A percentile compares a stretch with the other conserved stretches of the same genome.
phyloP scores from a whole-genome alignment of 140 eudicot species.

The Bidens hawaiensis region DNA sequence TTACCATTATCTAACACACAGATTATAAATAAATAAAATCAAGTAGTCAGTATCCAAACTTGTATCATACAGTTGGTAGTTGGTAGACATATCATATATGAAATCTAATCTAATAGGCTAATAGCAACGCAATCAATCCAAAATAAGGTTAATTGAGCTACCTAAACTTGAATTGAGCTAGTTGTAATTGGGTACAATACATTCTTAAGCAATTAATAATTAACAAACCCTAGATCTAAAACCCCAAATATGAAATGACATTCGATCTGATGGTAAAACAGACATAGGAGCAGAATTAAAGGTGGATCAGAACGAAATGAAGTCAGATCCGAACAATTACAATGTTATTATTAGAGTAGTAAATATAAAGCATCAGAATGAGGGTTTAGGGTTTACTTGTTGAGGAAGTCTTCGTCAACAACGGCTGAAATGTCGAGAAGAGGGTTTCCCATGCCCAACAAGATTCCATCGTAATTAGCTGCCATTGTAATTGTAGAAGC shows the following conservation, averaged over 20 bases:
- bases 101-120: too few species aligned
- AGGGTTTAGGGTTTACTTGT: conserved; percentile 7
- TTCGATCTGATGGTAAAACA: conserved; percentile 17
- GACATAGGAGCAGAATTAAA: background rate
- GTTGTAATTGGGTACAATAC: background rate
- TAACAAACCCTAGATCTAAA: conserved; percentile 22
- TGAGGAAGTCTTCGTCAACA: conserved; percentile 47
- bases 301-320: conserved; percentile 17
- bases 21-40: too few species aligned
- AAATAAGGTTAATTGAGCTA: background rate
- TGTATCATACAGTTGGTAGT: background rate
- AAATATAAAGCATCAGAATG: background rate
- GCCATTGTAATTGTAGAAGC: background rate
- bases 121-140: background rate
- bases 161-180: background rate
- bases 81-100: background rate
- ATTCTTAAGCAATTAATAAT: background rate
- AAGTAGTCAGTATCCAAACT: background rate
- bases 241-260: background rate
- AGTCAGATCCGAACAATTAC: conserved; percentile 17
- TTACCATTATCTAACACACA: too few species aligned
- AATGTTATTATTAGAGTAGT: background rate
- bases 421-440: conserved; percentile 58
- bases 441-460: conserved; percentile 57
- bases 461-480: conserved; percentile 31